Evolutionary conservation across 139 green algal species (phyloP).

Genomic region (Coccomyxa sp.): DNA sequence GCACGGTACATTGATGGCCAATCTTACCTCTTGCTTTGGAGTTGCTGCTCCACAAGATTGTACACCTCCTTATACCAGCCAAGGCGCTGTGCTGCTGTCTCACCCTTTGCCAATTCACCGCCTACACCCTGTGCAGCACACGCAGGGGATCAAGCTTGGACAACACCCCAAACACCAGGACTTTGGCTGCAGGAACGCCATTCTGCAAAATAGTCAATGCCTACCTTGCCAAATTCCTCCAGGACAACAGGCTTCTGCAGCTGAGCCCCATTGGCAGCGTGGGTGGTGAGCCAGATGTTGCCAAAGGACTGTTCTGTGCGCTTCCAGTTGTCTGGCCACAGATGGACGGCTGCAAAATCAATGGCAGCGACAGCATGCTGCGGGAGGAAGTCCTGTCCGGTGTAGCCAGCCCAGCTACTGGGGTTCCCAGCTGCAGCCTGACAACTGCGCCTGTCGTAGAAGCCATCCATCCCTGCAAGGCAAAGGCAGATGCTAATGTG

Average conservation of each 20-base stretch:
- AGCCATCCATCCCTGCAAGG: conserved; percentile 1
- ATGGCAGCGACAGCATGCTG: conserved; percentile 22
- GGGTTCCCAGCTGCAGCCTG: conserved; percentile 21
- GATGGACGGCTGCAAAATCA: conserved; percentile 55
- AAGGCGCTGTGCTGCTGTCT: neutral
- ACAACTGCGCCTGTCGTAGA: neutral
- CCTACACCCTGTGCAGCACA: neutral
- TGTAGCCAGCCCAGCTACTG: conserved; percentile 30
- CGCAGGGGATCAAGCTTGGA: neutral
- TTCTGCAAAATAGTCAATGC: too few species aligned
- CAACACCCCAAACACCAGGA: neutral
- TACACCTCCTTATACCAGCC: conserved; percentile 3
- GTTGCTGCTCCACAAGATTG: neutral
- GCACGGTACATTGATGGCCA: too few species aligned
- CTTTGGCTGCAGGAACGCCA: neutral
- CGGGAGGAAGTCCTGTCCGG: conserved; percentile 48
- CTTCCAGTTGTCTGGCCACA: conserved; percentile 58
- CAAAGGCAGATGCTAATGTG: neutral
- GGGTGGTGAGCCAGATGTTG: neutral
- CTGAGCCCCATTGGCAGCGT: neutral
- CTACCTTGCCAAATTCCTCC: conserved; percentile 67
- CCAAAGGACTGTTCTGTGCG: neutral
- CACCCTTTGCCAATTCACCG: neutral
- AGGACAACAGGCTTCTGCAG: conserved; percentile 48
- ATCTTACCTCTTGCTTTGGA: neutral